Evolutionary conservation across 2,329 filamentous ascomycete genomes (phyloP).

Genomic region (Plenodomus tracheiphilus): DNA sequence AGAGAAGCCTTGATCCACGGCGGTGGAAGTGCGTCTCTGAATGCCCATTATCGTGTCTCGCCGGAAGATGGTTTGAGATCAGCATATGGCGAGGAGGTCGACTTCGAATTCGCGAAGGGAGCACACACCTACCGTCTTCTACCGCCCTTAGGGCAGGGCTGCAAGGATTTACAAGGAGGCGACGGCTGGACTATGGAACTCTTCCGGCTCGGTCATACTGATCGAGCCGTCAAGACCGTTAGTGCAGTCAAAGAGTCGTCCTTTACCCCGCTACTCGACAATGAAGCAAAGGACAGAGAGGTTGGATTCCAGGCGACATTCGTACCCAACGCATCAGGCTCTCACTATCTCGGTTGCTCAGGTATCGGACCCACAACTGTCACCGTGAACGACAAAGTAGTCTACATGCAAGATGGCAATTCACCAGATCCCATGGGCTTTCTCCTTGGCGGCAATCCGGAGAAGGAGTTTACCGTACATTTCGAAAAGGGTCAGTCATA

Average conservation of each 20-base stretch:
- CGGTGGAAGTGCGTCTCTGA: conserved; percentile 36
- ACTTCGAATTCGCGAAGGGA: conserved; percentile 39
- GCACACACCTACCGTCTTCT: conserved; percentile 41
- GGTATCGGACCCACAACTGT: conserved; percentile 39
- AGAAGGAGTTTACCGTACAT: conserved; percentile 62
- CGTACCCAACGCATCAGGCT: conserved; percentile 26
- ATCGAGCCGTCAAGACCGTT: conserved; percentile 26
- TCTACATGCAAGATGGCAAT: conserved; percentile 49
- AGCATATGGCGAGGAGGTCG: conserved; percentile 32
- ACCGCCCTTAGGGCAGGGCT: conserved; percentile 30
- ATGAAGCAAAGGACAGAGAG: conserved; percentile 28
- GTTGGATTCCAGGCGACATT: conserved; percentile 29
- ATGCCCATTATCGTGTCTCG: conserved; percentile 33
- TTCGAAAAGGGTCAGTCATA: conserved; percentile 65
- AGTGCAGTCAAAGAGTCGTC: conserved; percentile 28
- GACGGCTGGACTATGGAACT: conserved; percentile 39
- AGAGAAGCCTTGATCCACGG: conserved; percentile 49
- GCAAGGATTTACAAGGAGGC: conserved; percentile 31
- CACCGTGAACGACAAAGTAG: conserved; percentile 28
- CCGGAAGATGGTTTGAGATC: conserved; percentile 29
- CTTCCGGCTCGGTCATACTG: conserved; percentile 28
- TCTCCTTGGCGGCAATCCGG: conserved; percentile 65
- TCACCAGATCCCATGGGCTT: conserved; percentile 65
- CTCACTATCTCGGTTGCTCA: conserved; percentile 40
- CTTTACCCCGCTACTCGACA: conserved; percentile 29